Evolutionary conservation across 1,139 yeast genomes (phyloP).

Genomic region (Geotrichum histeridarum): DNA sequence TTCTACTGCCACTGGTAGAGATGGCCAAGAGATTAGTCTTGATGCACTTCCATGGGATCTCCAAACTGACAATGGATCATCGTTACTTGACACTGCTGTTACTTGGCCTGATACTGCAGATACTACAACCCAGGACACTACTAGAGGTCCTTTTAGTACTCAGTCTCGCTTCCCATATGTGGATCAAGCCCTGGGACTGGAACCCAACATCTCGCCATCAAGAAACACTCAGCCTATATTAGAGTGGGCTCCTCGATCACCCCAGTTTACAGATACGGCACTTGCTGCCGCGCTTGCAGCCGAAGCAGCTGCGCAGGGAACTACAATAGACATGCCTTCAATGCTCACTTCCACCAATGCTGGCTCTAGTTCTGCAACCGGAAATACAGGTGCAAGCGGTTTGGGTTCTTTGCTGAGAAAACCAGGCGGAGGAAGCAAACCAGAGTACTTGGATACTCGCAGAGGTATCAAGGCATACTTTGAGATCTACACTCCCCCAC

Average conservation of each 20-base stretch:
- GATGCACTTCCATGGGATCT: slow-evolving; percentile 2
- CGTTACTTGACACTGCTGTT: slow-evolving; percentile 2
- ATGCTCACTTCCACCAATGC: neutral
- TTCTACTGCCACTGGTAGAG: slow-evolving; percentile 9
- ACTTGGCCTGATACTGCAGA: neutral
- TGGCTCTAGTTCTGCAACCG: neutral
- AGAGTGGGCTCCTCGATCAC: slow-evolving; percentile 8
- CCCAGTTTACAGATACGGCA: slow-evolving; percentile 5
- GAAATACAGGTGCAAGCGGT: neutral
- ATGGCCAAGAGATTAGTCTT: neutral
- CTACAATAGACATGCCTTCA: neutral
- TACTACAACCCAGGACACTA: neutral
- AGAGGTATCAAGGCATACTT: slow-evolving; percentile 46
- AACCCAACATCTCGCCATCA: neutral
- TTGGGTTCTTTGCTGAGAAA: too few relatives aligned
- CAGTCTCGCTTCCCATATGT: neutral
- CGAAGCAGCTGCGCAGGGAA: slow-evolving; percentile 8
- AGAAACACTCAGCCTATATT: neutral
- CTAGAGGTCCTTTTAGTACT: neutral
- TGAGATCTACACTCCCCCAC: slow-evolving; percentile 49
- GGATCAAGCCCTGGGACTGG: neutral
- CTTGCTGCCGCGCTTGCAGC: slow-evolving; percentile 10
- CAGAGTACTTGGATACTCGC: slow-evolving; percentile 40
- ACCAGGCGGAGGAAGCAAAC: slow-evolving; percentile 1
- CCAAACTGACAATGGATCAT: neutral